Conservation (phyloP, 2,329 filamentous ascomycete species). For the Aspergillus tanneri region DNA sequence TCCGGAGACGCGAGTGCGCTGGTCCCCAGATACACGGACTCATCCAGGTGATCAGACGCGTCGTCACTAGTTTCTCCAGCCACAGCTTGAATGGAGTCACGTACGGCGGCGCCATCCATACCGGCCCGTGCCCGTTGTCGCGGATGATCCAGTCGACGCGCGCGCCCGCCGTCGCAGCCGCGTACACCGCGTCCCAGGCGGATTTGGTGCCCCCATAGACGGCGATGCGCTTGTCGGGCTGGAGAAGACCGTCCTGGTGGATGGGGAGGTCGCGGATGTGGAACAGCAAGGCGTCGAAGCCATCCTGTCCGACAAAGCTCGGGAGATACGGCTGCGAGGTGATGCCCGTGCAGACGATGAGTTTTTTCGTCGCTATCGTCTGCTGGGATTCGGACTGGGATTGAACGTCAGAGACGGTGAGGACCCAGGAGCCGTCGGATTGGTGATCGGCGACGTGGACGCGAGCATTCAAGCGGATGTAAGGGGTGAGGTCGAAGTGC, state of each 20-base stretch:
- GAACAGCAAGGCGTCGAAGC: conserved; percentile 56
- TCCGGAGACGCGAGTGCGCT: conserved; percentile 48
- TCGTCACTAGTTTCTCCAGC: conserved; percentile 67
- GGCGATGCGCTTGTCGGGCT: conserved; percentile 36
- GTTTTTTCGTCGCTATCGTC: conserved; percentile 42
- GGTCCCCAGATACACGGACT: conserved; percentile 71
- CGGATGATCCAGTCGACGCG: conserved; percentile 47
- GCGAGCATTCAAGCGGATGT: conserved; percentile 52
- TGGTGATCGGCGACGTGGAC: conserved; percentile 52
- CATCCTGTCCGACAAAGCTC: conserved; percentile 48
- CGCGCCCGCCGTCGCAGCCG: conserved; percentile 54
- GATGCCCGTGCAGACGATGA: conserved; percentile 63
- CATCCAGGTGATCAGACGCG: conserved; percentile 70
- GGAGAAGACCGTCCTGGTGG: conserved; percentile 32
- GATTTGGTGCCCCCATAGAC: conserved; percentile 63
- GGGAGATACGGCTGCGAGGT: conserved; percentile 60
- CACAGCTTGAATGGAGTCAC: conserved; percentile 67
- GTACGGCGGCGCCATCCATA: conserved; percentile 48
- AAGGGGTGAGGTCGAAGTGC: conserved; percentile 51
- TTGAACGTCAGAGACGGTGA: conserved; percentile 26
- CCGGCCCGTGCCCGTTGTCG: conserved; percentile 42
- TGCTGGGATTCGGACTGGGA: conserved; percentile 15
- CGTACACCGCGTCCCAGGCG: conserved; percentile 63
- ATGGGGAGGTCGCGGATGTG: conserved; percentile 56
- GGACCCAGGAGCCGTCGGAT: conserved; percentile 38